A percentile compares a stretch with the other conserved stretches of the same genome.
Evolutionary conservation across 139 green algal species (phyloP).

Genomic region (Cymbomonas tetramitiformis): DNA sequence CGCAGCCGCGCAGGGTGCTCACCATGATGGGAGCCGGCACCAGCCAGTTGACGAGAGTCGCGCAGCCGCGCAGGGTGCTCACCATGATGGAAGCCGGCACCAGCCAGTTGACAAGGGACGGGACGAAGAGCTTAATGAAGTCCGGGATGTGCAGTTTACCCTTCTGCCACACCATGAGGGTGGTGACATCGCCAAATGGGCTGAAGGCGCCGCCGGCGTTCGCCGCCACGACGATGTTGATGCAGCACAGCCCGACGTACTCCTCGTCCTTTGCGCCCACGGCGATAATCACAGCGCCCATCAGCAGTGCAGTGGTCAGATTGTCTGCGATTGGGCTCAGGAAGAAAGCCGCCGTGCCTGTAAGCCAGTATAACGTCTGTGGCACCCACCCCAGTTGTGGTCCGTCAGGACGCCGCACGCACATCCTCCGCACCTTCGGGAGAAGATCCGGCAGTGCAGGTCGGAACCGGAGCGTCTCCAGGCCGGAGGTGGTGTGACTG

Average conservation of each 20-base stretch:
- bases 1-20: no score
- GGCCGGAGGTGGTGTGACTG: no score
- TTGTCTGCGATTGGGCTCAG: constrained; percentile 24
- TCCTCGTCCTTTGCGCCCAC: constrained; percentile 5
- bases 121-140: constrained; percentile 15
- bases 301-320: constrained; percentile 22
- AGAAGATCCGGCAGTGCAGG: no score
- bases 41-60: constrained; percentile 27
- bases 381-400: no score
- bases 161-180: constrained; percentile 28
- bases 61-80: no score
- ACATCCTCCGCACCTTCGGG: no score
- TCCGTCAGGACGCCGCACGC: no score
- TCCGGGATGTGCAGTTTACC: constrained; percentile 20
- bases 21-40: constrained; percentile 5
- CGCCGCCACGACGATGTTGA: constrained; percentile 26
- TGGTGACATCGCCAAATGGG: constrained; percentile 26
- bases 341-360: constrained; percentile 15
- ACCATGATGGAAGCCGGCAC: constrained; percentile 7
- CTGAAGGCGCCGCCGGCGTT: constrained; percentile 24
- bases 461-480: no score
- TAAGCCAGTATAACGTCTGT: no score
- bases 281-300: constrained; percentile 18
- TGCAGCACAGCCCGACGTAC: constrained; percentile 16
- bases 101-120: constrained; percentile 25